Evolutionary conservation across 257 asterid genomes (phyloP), one percentile per base, ranked within the genome.

Genomic region (Jacaranda mimosifolia): DNA sequence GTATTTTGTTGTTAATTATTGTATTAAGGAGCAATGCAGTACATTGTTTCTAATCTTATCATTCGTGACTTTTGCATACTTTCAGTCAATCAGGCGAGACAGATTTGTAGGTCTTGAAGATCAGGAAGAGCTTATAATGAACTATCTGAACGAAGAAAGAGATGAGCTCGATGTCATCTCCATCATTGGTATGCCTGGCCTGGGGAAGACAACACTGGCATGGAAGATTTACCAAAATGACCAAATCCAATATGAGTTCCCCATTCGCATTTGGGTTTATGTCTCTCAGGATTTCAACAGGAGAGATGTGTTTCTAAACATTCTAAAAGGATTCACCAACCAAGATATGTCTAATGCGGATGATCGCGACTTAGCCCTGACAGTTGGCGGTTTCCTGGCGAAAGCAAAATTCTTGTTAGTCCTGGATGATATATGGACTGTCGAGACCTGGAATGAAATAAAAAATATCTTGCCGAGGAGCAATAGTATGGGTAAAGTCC

Each of bases 401-500:
- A 5, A 15, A 2, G 81, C 66, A 11, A 88, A 79, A 3, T 88
- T 84, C 73, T 60, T 90, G 68, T 42, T 87, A 39, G 87, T 87
- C 18, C 15, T 87, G 76, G 91, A 89, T 51, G 90, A 87, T 39
- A 85, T 89, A 9, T 89, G 94, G 92, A 79, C 72, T 0, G 58
- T 12, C 1, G 82, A 57, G 1, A 78, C 78, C 21, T 86, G 89
- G 91, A 63, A 70, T 0, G 73, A 36, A 0, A 74, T 88, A 55
- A 13, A 59, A 52, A 5, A 5, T 9, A 84, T 75, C 0, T 71
- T 90, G 73, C 89, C 93, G 0, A 43, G 4, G 18, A 38, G 40
- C 36, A 81, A 78, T 14, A 26, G 7, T 5, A 13, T n/a, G 1
- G 83, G 90, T 8, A 81, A 86, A 63, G 81, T 89, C 18, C 62